Evolutionary conservation across 1,284 basidiomycete genomes (phyloP), one percentile per base, ranked within the genome.

Genomic region (Lentinula novae-zelandiae): DNA sequence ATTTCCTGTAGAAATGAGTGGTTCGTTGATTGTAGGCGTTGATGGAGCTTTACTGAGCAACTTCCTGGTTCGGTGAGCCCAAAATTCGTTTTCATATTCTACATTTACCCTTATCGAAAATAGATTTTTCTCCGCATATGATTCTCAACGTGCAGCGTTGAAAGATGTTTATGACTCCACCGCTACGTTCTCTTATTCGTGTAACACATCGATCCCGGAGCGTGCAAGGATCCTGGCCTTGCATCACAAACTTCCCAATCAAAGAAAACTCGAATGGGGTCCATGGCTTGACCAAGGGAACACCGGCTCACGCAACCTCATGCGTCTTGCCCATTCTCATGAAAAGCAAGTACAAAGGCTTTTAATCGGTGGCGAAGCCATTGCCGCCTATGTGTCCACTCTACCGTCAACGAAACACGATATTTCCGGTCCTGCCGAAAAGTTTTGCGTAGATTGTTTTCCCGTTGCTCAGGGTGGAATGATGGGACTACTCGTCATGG

Each of bases 361-460:
- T 61, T 87, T 95, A 71, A 79, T 90, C 51, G 92, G 94, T 27
- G 80, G 81, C 44, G 86, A 89, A 60, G 80, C 82, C 5, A 86
- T 87, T 51, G 75, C 93, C 22, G 82, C 82, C 53, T 82, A 85
- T 15, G 78, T 92, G 60, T 73, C 75, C 39, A 76, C 77, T 38
- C 76, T 98, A 53, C 96, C 96, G 0, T 75, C 74, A 59, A 97
- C 95, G 3, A 84, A 80, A 65, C 96, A 98, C 71, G 87, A 90
- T 65, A 82, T 97, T 71, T 69, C 79, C 72, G 80, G 85, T 63
- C 73, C 86, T 5, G 79, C 89, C 0, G 86, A 88, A 67, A 95
- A 92, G 72, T 98, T 98, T 73, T 87, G 87, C 64, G 83, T 98
- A 40, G 96, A 99, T 71, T 86, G 92, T 0, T 96, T 93, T 84